A percentile compares a stretch with the other conserved stretches of the same genome.
Conservation (phyloP, 495 filamentous ascomycete species). For the Xylona heveae region DNA sequence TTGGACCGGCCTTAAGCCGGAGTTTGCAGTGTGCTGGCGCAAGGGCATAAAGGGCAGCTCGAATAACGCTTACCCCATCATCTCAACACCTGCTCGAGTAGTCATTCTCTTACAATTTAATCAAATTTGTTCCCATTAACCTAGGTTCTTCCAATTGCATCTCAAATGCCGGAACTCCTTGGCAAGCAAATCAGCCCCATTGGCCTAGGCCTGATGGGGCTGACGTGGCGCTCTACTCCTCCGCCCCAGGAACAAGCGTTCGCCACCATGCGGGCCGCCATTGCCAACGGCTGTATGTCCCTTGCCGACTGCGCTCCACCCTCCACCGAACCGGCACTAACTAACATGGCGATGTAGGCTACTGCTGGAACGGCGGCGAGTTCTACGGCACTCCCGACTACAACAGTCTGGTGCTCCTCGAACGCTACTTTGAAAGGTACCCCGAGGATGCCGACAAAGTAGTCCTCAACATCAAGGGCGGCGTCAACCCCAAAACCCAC, state of each 20-base stretch:
- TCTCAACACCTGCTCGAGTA: too few species aligned
- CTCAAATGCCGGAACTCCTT: too few species aligned
- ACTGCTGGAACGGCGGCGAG: constrained; percentile 67
- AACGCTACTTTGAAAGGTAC: constrained; percentile 43
- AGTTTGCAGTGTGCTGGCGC: too few species aligned
- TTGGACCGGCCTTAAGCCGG: too few species aligned
- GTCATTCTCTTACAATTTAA: too few species aligned
- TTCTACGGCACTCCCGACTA: constrained; percentile 52
- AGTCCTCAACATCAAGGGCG: constrained; percentile 44
- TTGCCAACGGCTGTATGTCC: constrained; percentile 39
- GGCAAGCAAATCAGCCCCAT: constrained; percentile 30
- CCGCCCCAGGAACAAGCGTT: constrained; percentile 39
- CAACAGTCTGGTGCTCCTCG: constrained; percentile 44
- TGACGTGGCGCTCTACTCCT: constrained; percentile 50
- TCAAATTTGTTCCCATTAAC: too few species aligned
- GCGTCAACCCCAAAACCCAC: constrained; percentile 16
- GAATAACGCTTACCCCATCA: too few species aligned
- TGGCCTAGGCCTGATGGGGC: constrained; percentile 38
- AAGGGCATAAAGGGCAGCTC: too few species aligned
- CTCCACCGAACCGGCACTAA: too few species aligned
- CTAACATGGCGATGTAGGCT: too few species aligned
- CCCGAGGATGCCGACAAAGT: constrained; percentile 47
- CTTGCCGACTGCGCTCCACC: too few species aligned
- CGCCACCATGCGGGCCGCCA: constrained; percentile 41
- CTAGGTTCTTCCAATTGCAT: too few species aligned